Base-by-base conservation (phyloP, 73 alveolate genomes). In the Paraurostyla sp. region DNA sequence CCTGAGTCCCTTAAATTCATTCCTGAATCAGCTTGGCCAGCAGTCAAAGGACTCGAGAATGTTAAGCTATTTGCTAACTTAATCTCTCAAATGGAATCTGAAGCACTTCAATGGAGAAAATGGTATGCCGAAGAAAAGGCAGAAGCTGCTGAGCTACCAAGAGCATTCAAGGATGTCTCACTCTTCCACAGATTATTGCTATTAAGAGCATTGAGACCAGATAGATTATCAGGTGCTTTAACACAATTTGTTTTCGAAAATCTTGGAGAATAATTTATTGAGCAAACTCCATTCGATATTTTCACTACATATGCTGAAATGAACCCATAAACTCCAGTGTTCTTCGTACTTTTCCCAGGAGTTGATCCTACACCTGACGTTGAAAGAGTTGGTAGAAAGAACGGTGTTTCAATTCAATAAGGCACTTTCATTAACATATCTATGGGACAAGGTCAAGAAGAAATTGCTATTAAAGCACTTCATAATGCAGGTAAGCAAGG, bases 401-500 rank as follows among this genome's bases (percentile, higher is more conserved):
- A 88, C 94, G 98, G 96, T 23, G 97, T 93, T 89, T 89, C 99
- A 2, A 95, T 97, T 49, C 96, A 90, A 59, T 92, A 96, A 71
- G 99, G 99, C 13, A 97, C 97, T 83, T 92, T 98, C 93, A 93
- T 96, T 60, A 98, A 98, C 89, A 98, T 98, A 91, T 98, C 99
- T 76, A 98, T 98, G 99, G 99, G 99, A 54, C 98, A 98, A 95
- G 99, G 99, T 81, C 98, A 98, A 92, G 99, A 98, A 92, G 98
- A 97, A 87, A 94, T 97, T 59, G 99, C 99, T 50, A 95, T 96
- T 80, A 92, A 93, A 88, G 99, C 99, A 90, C 92, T 98, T 43
- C 94, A 96, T 76, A 97, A 97, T 85, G 95, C 98, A 65, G 99
- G 99, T 16, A 84, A 95, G 82, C 95, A 97, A 71, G 99, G 99